Conservation (phyloP, 2,329 filamentous ascomycete species). For the Achaetomium macrosporum region DNA sequence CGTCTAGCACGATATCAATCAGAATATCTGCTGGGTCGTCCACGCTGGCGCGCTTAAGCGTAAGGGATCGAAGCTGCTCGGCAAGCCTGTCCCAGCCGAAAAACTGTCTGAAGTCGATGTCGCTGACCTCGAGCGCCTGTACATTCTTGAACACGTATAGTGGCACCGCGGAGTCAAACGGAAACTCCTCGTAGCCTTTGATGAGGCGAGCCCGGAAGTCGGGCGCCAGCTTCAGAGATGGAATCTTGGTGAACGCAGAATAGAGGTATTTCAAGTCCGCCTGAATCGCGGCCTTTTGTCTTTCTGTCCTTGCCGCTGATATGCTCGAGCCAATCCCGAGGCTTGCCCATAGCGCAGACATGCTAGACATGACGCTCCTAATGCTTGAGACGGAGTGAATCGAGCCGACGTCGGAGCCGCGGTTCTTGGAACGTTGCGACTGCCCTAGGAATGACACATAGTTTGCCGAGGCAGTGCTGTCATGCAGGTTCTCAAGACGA, state of each 20-base stretch:
- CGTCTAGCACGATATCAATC: constrained; percentile 89
- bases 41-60: constrained; percentile 77
- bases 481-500: constrained; percentile 87
- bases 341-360: constrained; percentile 88
- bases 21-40: constrained; percentile 88
- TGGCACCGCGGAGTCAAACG: constrained; percentile 94
- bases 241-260: constrained; percentile 97
- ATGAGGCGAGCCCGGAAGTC: constrained; percentile 90
- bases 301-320: constrained; percentile 75
- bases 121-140: constrained; percentile 86
- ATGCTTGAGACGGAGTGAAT: constrained; percentile 96
- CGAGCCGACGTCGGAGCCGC: constrained; percentile 77
- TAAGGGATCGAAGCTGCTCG: constrained; percentile 85
- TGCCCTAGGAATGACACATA: constrained; percentile 94
- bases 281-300: constrained; percentile 78
- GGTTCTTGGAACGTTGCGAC: constrained; percentile 72
- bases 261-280: constrained; percentile 93
- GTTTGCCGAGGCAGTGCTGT: constrained; percentile 77
- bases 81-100: constrained; percentile 94
- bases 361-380: constrained; percentile 93
- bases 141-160: constrained; percentile 97
- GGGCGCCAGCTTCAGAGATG: constrained; percentile 81
- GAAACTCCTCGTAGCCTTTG: constrained; percentile 92
- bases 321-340: constrained; percentile 77
- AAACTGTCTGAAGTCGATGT: constrained; percentile 94